Evolutionary conservation across 371 early-diverging fungal genomes (phyloP).

Genomic region (Dichotomocladium elegans): DNA sequence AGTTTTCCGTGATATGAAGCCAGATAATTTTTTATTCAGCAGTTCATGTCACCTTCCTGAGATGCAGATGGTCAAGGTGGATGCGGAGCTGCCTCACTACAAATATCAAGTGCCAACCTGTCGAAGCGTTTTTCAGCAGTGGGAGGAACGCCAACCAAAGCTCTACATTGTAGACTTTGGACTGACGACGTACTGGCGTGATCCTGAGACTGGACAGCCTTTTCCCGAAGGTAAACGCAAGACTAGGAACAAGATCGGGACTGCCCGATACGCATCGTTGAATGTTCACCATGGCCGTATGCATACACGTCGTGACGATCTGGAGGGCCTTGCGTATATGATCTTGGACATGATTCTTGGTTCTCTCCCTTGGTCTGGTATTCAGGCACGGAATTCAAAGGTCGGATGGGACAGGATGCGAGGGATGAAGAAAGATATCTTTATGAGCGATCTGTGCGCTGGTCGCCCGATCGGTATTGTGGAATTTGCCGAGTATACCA

Average conservation of each 20-base stretch:
- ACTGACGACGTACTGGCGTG: conserved; percentile 48
- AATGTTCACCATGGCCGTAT: conserved; percentile 57
- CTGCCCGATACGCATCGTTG: conserved; percentile 62
- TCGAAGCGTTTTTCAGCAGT: conserved; percentile 13
- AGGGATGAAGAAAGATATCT: conserved; percentile 48
- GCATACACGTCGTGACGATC: conserved; percentile 58
- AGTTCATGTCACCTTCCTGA: conserved; percentile 29
- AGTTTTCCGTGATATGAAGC: conserved; percentile 84
- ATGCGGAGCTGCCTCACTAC: conserved; percentile 1
- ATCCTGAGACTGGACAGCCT: conserved; percentile 39
- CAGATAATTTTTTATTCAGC: conserved; percentile 94
- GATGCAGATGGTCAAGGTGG: neutral
- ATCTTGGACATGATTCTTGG: conserved; percentile 56
- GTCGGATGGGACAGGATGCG: conserved; percentile 63
- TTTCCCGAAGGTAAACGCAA: conserved; percentile 43
- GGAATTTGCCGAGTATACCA: conserved; percentile 69
- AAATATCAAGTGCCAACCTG: conserved; percentile 5
- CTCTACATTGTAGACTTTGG: conserved; percentile 57
- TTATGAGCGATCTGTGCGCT: conserved; percentile 47
- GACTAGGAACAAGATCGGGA: conserved; percentile 54
- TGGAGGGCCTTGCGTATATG: conserved; percentile 60
- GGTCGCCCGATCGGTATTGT: conserved; percentile 53
- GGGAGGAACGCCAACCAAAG: conserved; percentile 17
- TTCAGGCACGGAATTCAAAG: conserved; percentile 50
- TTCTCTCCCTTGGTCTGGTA: conserved; percentile 60